These are phyloP conservation scores for Ustilago cynodontis DNA, from an alignment of 1,284 basidiomycete species.

Conservation along the genomic window DNA sequence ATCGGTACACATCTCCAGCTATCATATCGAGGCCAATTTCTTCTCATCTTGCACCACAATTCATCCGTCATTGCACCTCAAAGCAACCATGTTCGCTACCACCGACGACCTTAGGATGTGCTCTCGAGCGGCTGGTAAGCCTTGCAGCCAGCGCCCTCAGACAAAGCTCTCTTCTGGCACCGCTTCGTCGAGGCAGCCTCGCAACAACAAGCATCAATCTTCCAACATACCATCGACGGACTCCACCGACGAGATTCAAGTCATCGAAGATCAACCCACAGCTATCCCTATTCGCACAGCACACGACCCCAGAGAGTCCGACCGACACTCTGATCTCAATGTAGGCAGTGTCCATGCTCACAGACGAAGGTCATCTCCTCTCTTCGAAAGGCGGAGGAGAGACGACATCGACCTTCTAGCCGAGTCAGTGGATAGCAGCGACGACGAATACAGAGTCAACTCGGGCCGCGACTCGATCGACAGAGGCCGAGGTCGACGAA, in stretches of 20 bases:
- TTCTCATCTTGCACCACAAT: not conserved
- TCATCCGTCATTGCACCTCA: too few relatives aligned
- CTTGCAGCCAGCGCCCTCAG: not conserved
- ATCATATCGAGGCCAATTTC: not conserved
- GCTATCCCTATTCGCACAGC: slow-evolving; percentile 38
- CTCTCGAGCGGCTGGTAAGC: not conserved
- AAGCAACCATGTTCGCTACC: slow-evolving; percentile 25
- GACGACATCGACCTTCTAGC: slow-evolving; percentile 35
- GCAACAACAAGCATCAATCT: not conserved
- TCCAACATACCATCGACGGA: not conserved
- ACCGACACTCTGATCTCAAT: slow-evolving; percentile 39
- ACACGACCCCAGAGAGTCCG: slow-evolving; percentile 7
- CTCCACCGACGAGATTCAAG: slow-evolving; percentile 40
- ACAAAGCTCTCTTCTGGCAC: not conserved
- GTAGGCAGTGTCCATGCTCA: slow-evolving; percentile 32
- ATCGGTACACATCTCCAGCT: too few relatives aligned
- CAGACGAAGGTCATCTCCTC: slow-evolving; percentile 22
- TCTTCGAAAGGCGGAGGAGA: slow-evolving; percentile 25
- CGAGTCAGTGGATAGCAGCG: slow-evolving; percentile 27
- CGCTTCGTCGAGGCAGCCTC: not conserved
- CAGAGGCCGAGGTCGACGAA: slow-evolving; percentile 29
- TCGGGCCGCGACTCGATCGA: not conserved
- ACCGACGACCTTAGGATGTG: slow-evolving; percentile 22
- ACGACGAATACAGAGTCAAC: slow-evolving; percentile 11
- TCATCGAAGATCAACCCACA: slow-evolving; percentile 29